Conservation (phyloP, 2,329 filamentous ascomycete genomes). For the Hirsutella rhossiliensis region DNA sequence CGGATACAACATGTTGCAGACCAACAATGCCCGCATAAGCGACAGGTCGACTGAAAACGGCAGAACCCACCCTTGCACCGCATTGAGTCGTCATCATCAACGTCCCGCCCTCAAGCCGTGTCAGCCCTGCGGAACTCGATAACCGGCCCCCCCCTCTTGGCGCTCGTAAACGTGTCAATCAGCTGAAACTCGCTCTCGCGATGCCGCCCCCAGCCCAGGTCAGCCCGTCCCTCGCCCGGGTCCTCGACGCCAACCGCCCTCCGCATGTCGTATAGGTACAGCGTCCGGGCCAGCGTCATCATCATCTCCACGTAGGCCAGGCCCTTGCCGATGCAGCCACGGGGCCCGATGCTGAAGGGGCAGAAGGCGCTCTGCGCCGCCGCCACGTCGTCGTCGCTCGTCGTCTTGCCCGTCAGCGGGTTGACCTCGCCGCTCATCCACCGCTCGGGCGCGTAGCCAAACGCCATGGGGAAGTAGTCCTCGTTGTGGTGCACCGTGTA, state of each 20-base stretch:
- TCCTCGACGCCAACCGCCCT: constrained; percentile 34
- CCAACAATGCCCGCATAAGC: too few relatives aligned
- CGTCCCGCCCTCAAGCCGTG: constrained; percentile 3
- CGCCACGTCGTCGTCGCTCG: constrained; percentile 37
- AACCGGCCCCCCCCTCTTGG: constrained; percentile 61
- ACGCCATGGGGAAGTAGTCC: constrained; percentile 47
- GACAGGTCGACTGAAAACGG: too few relatives aligned
- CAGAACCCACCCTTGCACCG: too few relatives aligned
- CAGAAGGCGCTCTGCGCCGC: constrained; percentile 58
- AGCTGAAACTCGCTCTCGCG: constrained; percentile 54
- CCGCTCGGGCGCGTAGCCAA: constrained; percentile 49
- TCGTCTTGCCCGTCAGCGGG: constrained; percentile 20
- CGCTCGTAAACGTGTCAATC: constrained; percentile 59
- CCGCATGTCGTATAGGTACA: constrained; percentile 51
- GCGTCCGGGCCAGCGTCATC: constrained; percentile 45
- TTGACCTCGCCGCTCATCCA: constrained; percentile 43
- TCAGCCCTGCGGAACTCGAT: constrained; percentile 42
- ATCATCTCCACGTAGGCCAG: constrained; percentile 57
- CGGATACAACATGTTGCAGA: too few relatives aligned
- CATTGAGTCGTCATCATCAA: too few relatives aligned
- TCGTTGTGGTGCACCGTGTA: constrained; percentile 59
- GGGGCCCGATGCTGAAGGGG: constrained; percentile 58
- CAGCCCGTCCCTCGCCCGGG: constrained; percentile 37
- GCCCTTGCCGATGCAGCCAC: constrained; percentile 62
- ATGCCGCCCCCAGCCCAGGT: constrained; percentile 41